phyloP scores from a whole-genome alignment of 1,139 yeast genomes.

The Trichomonascaceae sp. region DNA sequence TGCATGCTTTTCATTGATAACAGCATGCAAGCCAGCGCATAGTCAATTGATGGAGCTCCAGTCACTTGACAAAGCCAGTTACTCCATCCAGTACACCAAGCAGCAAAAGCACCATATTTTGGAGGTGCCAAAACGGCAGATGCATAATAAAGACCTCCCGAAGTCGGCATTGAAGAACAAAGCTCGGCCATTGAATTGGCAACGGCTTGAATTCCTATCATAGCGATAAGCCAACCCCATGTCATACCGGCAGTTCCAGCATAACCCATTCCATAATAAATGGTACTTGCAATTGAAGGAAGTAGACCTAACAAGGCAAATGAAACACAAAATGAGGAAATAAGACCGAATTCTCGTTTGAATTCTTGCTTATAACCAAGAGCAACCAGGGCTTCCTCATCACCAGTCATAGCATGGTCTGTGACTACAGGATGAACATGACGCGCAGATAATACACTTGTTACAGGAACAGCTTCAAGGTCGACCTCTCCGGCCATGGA shows the following conservation, averaged over 20 bases:
- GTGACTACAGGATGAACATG: constrained; percentile 25
- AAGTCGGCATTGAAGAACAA: constrained; percentile 58
- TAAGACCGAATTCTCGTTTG: constrained; percentile 51
- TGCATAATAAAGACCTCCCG: constrained; percentile 60
- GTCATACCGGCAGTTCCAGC: constrained; percentile 53
- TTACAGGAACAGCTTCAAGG: constrained; percentile 22
- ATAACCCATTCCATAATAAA: constrained; percentile 41
- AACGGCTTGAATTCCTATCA: constrained; percentile 44
- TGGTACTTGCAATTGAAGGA: constrained; percentile 50
- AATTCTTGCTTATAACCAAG: constrained; percentile 72
- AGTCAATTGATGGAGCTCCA: constrained; percentile 60
- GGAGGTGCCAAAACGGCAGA: constrained; percentile 49
- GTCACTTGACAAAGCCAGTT: constrained; percentile 54
- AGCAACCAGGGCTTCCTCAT: constrained; percentile 35
- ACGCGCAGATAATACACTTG: constrained; percentile 19
- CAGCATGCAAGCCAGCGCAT: constrained; percentile 55
- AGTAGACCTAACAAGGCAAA: constrained; percentile 63
- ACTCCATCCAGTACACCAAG: constrained; percentile 58
- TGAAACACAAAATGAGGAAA: constrained; percentile 60
- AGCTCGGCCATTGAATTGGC: constrained; percentile 55
- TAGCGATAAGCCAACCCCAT: constrained; percentile 58
- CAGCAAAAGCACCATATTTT: constrained; percentile 46
- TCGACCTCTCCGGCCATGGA: constrained; percentile 21
- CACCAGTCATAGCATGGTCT: constrained; percentile 22
- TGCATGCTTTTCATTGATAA: constrained; percentile 43